Conservation (phyloP, 495 filamentous ascomycete species). For the Trichoderma orchidacearum region DNA sequence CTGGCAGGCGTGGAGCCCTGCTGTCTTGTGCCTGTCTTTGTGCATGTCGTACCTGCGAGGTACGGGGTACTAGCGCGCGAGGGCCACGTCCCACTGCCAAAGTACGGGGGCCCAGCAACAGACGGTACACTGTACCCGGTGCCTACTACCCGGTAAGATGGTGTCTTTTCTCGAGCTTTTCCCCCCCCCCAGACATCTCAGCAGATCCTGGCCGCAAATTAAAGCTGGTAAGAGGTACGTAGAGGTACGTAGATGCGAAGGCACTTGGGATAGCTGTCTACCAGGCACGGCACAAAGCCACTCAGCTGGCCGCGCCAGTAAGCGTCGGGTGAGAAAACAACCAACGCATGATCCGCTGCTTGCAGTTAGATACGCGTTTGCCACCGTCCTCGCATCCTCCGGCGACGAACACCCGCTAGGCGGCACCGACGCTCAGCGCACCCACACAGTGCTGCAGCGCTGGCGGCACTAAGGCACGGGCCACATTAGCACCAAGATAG, state of each 20-base stretch:
- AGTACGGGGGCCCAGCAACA: no score
- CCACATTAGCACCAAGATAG: background rate
- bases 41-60: conserved; percentile 9
- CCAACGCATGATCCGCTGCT: background rate
- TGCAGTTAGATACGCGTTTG: no score
- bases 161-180: no score
- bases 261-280: no score
- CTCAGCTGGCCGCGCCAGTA: no score
- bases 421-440: background rate
- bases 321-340: no score
- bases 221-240: no score
- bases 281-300: no score
- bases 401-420: background rate
- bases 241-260: no score
- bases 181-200: background rate
- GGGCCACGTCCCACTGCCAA: background rate
- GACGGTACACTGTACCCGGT: no score
- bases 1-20: no score
- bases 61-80: conserved; percentile 1
- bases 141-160: no score
- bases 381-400: background rate
- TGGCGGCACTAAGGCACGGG: background rate
- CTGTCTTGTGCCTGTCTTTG: conserved; percentile 5
- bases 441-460: background rate
- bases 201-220: background rate